Evolutionary conservation across 768 basidiomycete genomes (phyloP).

Genomic region (Xerocomellus amylosporus): DNA sequence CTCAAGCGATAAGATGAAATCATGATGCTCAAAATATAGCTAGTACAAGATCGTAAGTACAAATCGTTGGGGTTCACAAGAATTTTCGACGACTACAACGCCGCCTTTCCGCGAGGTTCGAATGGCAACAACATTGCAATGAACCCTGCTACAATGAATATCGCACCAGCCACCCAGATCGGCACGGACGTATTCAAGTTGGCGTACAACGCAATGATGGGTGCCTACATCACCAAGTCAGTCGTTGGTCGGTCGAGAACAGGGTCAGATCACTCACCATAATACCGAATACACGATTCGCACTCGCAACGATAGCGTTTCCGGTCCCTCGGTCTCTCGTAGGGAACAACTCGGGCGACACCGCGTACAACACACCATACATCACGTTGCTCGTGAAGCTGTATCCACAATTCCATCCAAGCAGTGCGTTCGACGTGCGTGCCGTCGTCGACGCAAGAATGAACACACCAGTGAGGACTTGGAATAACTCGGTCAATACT

Average conservation of each 20-base stretch:
- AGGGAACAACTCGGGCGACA: constrained; percentile 53
- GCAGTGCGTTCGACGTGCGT: constrained; percentile 46
- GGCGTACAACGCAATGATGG: constrained; percentile 49
- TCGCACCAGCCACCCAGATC: constrained; percentile 51
- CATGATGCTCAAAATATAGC: neutral
- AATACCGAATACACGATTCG: constrained; percentile 58
- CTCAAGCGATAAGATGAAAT: too few relatives aligned
- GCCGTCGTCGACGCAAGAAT: constrained; percentile 58
- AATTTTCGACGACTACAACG: constrained; percentile 32
- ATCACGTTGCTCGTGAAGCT: constrained; percentile 56
- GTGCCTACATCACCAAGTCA: constrained; percentile 34
- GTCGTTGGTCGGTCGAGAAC: neutral
- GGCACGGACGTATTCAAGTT: constrained; percentile 48
- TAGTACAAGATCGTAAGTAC: neutral
- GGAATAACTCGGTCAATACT: neutral
- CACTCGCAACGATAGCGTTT: constrained; percentile 49
- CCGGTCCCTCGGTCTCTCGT: constrained; percentile 55
- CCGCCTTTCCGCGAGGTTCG: constrained; percentile 56
- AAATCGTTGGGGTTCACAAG: neutral
- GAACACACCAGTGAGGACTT: constrained; percentile 54
- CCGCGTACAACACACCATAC: constrained; percentile 47
- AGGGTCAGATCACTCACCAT: constrained; percentile 41
- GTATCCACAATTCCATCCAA: constrained; percentile 60
- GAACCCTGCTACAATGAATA: constrained; percentile 50
- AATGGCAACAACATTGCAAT: constrained; percentile 52